These are phyloP conservation scores for Fraxinus platypoda DNA, from an alignment of 305 asterid species.

Conservation along the genomic window DNA sequence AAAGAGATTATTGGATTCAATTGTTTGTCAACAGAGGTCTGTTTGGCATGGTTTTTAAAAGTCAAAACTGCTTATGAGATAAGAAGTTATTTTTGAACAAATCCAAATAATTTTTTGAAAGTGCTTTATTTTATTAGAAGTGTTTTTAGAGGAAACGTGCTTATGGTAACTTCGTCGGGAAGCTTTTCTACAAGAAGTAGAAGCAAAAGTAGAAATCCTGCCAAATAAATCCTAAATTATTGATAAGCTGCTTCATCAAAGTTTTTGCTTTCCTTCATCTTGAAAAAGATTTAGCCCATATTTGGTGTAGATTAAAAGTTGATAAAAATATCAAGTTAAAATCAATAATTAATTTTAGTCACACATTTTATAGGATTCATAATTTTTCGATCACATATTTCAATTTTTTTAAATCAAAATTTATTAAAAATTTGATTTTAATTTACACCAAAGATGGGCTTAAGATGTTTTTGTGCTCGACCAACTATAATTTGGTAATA, in stretches of 20 bases:
- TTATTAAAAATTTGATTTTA: no score
- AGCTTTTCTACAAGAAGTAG: neutral
- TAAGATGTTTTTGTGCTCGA: no score
- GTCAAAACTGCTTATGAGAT: neutral
- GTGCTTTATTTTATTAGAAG: neutral
- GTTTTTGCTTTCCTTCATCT: neutral
- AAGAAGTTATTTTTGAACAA: neutral
- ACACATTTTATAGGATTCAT: no score
- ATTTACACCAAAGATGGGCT: no score
- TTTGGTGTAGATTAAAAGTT: neutral
- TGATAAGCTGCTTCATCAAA: neutral
- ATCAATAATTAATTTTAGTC: no score
- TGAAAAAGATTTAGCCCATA: neutral
- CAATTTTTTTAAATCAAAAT: no score
- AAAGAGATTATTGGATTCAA: neutral
- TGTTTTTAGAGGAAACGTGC: neutral
- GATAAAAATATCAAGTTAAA: no score
- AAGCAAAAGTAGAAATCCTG: no score
- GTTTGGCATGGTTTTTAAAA: neutral
- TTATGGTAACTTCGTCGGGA: no score
- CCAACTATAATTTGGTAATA: no score
- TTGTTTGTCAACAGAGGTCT: neutral
- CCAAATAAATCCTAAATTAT: neutral
- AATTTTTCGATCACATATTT: no score
- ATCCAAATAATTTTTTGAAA: no score